These are phyloP conservation scores for Dictyostelium brefeldianum DNA, from an alignment of 78 protist species.

Conservation along the genomic window DNA sequence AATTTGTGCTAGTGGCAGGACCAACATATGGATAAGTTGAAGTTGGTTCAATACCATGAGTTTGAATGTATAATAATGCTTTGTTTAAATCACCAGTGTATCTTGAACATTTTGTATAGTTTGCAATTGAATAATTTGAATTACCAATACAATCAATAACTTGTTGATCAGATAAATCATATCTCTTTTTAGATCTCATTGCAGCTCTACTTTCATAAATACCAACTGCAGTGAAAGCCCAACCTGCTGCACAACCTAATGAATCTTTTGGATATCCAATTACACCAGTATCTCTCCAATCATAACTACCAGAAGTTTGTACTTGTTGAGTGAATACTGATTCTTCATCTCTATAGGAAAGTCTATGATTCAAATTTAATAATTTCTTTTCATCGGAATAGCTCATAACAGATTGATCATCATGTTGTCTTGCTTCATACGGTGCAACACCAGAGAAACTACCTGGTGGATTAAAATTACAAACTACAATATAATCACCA, in stretches of 20 bases:
- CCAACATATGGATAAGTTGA: slow-evolving; percentile 55
- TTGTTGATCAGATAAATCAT: slow-evolving; percentile 41
- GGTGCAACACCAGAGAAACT: slow-evolving; percentile 55
- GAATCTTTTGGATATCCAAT: slow-evolving; percentile 66
- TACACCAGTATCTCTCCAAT: slow-evolving; percentile 62
- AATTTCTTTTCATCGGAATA: not conserved
- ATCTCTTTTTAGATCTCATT: slow-evolving; percentile 33
- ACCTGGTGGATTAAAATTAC: slow-evolving; percentile 72
- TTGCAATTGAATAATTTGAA: not conserved
- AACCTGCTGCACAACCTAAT: slow-evolving; percentile 35
- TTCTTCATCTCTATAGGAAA: not conserved
- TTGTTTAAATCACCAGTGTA: slow-evolving; percentile 29
- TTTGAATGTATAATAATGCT: slow-evolving; percentile 43
- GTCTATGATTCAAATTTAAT: not conserved
- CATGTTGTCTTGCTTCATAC: slow-evolving; percentile 47
- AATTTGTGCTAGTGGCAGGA: not conserved
- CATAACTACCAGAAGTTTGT: slow-evolving; percentile 11
- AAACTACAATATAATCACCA: slow-evolving; percentile 16
- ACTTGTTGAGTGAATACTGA: slow-evolving; percentile 11
- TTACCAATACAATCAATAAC: slow-evolving; percentile 49
- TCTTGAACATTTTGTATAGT: not conserved
- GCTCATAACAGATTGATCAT: not conserved
- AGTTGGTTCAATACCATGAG: slow-evolving; percentile 22
- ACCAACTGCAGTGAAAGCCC: slow-evolving; percentile 69
- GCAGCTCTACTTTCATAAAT: slow-evolving; percentile 54